A percentile compares a stretch with the other conserved stretches of the same genome.
These are phyloP conservation scores for Turritis glabra DNA, from an alignment of 345 rosid species.

Conservation along the genomic window DNA sequence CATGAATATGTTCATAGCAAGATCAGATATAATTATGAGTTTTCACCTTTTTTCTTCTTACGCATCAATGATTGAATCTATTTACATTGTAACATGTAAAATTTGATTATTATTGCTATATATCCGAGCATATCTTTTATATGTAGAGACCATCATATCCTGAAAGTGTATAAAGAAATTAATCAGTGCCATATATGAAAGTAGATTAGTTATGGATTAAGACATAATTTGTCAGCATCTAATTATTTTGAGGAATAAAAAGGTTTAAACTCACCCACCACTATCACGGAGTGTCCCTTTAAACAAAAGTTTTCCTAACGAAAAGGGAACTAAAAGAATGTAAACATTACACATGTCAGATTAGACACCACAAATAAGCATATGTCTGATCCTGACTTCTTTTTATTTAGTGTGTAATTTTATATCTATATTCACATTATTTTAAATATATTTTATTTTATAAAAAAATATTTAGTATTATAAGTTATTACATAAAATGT, in stretches of 20 bases:
- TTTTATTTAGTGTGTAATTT: neutral
- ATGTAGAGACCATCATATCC: neutral
- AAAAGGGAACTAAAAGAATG: constrained; percentile 16
- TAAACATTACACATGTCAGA: constrained; percentile 35
- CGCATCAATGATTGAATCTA: constrained; percentile 32
- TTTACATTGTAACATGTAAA: constrained; percentile 16
- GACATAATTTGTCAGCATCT: constrained; percentile 28
- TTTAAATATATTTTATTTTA: too few relatives aligned
- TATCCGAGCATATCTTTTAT: neutral
- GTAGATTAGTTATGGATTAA: constrained; percentile 1
- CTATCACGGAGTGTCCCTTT: constrained; percentile 14
- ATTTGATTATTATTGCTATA: neutral
- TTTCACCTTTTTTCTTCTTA: constrained; percentile 24
- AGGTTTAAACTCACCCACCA: constrained; percentile 8
- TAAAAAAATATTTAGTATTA: too few relatives aligned
- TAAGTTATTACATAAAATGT: too few relatives aligned
- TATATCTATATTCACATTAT: too few relatives aligned
- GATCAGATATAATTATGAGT: constrained; percentile 3
- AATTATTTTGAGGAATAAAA: constrained; percentile 23
- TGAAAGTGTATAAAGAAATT: neutral
- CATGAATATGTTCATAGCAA: constrained; percentile 16
- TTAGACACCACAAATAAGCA: constrained; percentile 28
- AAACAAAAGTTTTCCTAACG: constrained; percentile 21
- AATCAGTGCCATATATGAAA: constrained; percentile 14
- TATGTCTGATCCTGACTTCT: neutral